These are phyloP conservation scores for Drechslerella stenobrocha DNA, from an alignment of 2,329 filamentous ascomycete genomes.

Conservation along the genomic window DNA sequence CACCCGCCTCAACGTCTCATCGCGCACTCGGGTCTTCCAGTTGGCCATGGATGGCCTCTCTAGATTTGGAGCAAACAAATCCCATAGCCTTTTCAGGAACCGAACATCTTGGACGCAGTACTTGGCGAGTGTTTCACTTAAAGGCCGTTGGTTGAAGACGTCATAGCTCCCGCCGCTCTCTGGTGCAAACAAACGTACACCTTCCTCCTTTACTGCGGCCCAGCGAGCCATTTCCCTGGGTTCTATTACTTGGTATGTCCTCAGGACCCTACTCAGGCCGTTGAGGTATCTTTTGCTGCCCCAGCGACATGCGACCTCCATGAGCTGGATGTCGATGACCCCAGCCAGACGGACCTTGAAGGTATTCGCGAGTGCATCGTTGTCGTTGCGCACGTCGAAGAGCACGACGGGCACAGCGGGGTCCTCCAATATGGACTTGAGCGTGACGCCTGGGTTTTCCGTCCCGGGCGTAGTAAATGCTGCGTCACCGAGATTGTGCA, in stretches of 20 bases:
- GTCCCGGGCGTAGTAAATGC: conserved; percentile 57
- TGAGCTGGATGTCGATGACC: conserved; percentile 63
- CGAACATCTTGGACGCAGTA: conserved; percentile 61
- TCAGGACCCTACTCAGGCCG: conserved; percentile 57
- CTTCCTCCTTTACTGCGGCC: conserved; percentile 56
- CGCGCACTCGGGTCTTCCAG: conserved; percentile 51
- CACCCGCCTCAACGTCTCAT: conserved; percentile 53
- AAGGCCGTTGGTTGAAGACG: conserved; percentile 60
- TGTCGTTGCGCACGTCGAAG: conserved; percentile 65
- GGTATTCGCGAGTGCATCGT: conserved; percentile 61
- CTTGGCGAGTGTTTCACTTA: conserved; percentile 55
- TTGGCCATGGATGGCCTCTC: conserved; percentile 32
- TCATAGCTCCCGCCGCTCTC: conserved; percentile 58
- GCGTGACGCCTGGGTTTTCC: conserved; percentile 33
- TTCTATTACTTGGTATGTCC: conserved; percentile 50
- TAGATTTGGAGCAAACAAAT: conserved; percentile 51
- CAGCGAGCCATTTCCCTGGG: conserved; percentile 51
- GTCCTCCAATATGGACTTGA: conserved; percentile 59
- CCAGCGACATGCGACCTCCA: conserved; percentile 59
- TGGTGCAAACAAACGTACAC: conserved; percentile 56
- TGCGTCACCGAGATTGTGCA: conserved; percentile 55
- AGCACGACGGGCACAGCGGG: conserved; percentile 59
- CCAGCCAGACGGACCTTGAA: conserved; percentile 58
- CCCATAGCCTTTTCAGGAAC: conserved; percentile 56
- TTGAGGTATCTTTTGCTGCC: conserved; percentile 51